Percentiles rank a stretch among this genome's conserved stretches.
phyloP scores from a whole-genome alignment of 1,284 basidiomycete species.

The Termitomyces sp. region DNA sequence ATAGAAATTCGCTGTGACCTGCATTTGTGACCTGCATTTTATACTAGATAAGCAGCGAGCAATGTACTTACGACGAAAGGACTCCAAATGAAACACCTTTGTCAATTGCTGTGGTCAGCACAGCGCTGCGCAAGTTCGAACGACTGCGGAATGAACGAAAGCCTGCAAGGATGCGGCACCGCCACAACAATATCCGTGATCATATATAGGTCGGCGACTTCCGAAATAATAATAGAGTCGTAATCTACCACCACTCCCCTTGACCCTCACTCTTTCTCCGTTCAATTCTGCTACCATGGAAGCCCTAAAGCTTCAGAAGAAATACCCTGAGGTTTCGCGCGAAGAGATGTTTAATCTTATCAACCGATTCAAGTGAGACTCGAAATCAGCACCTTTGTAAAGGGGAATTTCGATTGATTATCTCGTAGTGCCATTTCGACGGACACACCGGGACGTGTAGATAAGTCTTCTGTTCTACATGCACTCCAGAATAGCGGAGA shows the following conservation, averaged over 20 bases:
- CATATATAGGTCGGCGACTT: constrained; percentile 17
- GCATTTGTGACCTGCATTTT: no score
- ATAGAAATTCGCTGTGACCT: neutral
- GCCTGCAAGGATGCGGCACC: constrained; percentile 8
- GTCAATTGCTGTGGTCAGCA: constrained; percentile 5
- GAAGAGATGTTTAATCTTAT: constrained; percentile 93
- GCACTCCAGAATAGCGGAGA: constrained; percentile 74
- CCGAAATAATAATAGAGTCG: constrained; percentile 12
- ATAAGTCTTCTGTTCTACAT: constrained; percentile 78
- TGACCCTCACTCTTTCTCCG: neutral
- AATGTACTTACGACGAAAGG: neutral
- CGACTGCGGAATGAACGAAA: constrained; percentile 1
- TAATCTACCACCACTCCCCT: neutral
- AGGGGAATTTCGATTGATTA: neutral
- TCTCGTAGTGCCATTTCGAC: constrained; percentile 69
- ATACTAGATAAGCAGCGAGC: no score
- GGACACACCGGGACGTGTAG: constrained; percentile 80
- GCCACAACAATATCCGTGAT: constrained; percentile 12
- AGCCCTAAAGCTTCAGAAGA: constrained; percentile 85
- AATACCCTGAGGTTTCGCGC: constrained; percentile 87
- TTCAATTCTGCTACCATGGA: constrained; percentile 52
- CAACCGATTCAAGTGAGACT: constrained; percentile 86
- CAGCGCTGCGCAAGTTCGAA: neutral
- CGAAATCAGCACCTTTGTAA: constrained; percentile 4
- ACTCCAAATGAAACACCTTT: neutral